Evolutionary conservation across 148 eudicot genomes (phyloP).

Genomic region (Amaranthus palmeri): DNA sequence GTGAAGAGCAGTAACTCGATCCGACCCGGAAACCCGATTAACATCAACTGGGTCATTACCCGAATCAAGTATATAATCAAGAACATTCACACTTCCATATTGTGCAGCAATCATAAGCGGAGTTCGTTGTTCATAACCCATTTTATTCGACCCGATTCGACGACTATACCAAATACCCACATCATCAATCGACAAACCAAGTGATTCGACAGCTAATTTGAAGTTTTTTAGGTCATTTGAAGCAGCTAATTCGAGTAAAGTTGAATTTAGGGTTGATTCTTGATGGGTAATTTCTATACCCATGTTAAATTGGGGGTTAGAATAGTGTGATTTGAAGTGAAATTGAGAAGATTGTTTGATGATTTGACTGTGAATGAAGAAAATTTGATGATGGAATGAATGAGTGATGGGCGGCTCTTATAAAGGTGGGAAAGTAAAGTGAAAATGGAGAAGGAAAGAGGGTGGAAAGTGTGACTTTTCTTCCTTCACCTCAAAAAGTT

Average conservation of each 20-base stretch:
- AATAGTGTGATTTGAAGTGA: too few relatives aligned
- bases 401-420: slow-evolving; percentile 35
- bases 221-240: slow-evolving; percentile 50
- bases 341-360: neutral
- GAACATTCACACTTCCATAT: slow-evolving; percentile 54
- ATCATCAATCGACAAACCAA: slow-evolving; percentile 37
- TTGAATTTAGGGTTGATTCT: slow-evolving; percentile 23
- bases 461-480: slow-evolving; percentile 73
- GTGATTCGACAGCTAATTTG: slow-evolving; percentile 44
- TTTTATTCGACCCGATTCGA: slow-evolving; percentile 58
- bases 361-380: neutral
- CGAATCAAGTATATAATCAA: slow-evolving; percentile 43
- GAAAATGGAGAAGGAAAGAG: slow-evolving; percentile 25
- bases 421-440: slow-evolving; percentile 11
- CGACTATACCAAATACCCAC: slow-evolving; percentile 69
- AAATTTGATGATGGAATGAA: neutral
- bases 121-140: slow-evolving; percentile 68
- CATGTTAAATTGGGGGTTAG: neutral
- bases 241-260: slow-evolving; percentile 75
- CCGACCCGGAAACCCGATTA: slow-evolving; percentile 61
- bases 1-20: slow-evolving; percentile 72
- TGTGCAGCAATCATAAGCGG: slow-evolving; percentile 74
- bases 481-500: slow-evolving; percentile 20
- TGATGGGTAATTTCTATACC: slow-evolving; percentile 31
- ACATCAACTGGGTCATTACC: slow-evolving; percentile 32